Percentiles rank a stretch among this genome's conserved stretches.
Evolutionary conservation across 306 rosid genomes (phyloP).

Genomic region (Sicyos edulis): DNA sequence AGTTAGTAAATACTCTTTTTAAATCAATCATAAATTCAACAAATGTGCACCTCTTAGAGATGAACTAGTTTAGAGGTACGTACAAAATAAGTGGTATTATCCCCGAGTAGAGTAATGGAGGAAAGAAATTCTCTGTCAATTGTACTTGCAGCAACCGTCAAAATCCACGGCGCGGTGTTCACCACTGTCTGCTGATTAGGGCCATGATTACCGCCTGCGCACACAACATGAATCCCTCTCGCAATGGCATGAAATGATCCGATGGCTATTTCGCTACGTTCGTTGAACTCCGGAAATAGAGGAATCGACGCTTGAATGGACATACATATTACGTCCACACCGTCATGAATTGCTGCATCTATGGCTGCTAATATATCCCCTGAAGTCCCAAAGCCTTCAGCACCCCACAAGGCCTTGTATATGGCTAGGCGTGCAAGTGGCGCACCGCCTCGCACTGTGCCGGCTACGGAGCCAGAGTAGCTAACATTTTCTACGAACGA

Average conservation of each 20-base stretch:
- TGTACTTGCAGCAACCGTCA: slow-evolving; percentile 46
- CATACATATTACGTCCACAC: slow-evolving; percentile 58
- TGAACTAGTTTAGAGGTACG: no score
- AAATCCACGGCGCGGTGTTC: slow-evolving; percentile 78
- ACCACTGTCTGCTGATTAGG: slow-evolving; percentile 48
- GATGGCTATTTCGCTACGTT: slow-evolving; percentile 47
- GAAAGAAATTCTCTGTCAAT: slow-evolving; percentile 42
- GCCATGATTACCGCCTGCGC: slow-evolving; percentile 58
- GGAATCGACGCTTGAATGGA: slow-evolving; percentile 42
- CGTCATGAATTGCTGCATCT: slow-evolving; percentile 21
- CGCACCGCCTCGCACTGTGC: slow-evolving; percentile 81
- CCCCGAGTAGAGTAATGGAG: slow-evolving; percentile 47
- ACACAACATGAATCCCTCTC: slow-evolving; percentile 32
- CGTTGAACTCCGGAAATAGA: slow-evolving; percentile 52
- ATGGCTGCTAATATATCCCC: slow-evolving; percentile 76
- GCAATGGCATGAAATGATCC: slow-evolving; percentile 71
- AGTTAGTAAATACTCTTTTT: no score
- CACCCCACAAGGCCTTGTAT: slow-evolving; percentile 64
- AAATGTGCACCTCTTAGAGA: no score
- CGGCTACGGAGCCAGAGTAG: slow-evolving; percentile 46
- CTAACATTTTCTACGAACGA: slow-evolving; percentile 48
- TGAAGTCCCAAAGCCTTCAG: slow-evolving; percentile 31
- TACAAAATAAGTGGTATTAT: slow-evolving; percentile 61
- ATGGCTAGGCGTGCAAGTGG: slow-evolving; percentile 29
- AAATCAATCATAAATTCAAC: no score